phyloP scores from a whole-genome alignment of 2,329 filamentous ascomycete genomes.

The Diaporthe caulivora region DNA sequence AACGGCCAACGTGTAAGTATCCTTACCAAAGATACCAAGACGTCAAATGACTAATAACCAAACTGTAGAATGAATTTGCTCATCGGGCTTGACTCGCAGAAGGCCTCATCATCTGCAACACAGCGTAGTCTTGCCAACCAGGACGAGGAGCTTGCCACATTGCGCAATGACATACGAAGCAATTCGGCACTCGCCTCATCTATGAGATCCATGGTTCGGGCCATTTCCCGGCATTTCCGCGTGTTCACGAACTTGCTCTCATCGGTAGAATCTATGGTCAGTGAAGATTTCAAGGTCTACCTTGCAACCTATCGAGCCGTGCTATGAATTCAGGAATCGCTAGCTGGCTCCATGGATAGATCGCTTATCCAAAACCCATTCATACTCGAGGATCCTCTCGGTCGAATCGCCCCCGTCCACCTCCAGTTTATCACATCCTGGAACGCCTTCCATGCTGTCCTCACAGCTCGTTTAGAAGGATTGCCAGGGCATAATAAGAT shows the following conservation, averaged over 20 bases:
- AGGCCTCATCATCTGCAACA: neutral
- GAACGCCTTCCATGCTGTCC: neutral
- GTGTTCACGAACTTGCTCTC: neutral
- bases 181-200: neutral
- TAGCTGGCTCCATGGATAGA: neutral
- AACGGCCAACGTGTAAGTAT: neutral
- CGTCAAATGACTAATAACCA: neutral
- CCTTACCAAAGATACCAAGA: fast-evolving
- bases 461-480: neutral
- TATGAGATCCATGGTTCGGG: neutral
- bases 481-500: neutral
- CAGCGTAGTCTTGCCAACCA: neutral
- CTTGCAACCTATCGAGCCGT: neutral
- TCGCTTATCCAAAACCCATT: neutral
- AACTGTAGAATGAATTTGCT: neutral
- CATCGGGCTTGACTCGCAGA: neutral
- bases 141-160: neutral
- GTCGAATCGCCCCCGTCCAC: neutral
- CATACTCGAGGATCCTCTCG: neutral
- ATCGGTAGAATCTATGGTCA: neutral
- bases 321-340: neutral
- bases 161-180: neutral
- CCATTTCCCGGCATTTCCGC: neutral
- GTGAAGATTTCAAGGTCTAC: neutral
- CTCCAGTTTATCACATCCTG: neutral